Evolutionary conservation across 805 yeast genomes (phyloP), one percentile per base, ranked within the genome.

Genomic region (Saturnispora gosingensis): DNA sequence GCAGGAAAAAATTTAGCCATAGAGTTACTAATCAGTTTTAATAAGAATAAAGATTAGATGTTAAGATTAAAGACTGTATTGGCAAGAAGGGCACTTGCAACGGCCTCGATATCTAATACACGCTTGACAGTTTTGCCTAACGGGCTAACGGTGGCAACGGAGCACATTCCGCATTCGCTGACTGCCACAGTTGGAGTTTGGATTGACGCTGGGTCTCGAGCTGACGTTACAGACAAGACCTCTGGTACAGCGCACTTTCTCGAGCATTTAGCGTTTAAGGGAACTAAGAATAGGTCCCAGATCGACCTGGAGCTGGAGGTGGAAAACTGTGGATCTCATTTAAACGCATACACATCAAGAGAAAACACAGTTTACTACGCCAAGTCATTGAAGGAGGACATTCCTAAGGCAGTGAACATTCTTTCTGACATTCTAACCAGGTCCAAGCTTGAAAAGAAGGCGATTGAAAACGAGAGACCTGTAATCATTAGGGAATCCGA

Each of bases 151-250:
- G 96, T 91, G 39, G 99, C 98, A 50, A 78, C 95, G 45, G 98
- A 93, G 66, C 63, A 75, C 43, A 80, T 86, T 65, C 98, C 98
- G 10, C 83, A 85, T 56, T 83, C 95, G 7, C 77, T 84, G 59
- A 89, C 97, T 43, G 98, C 99, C 55, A 93, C 99, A 2, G 97
- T 93, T 13, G 99, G 98, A 2, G 91, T 93, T 51, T 95, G 97
- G 91, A 89, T 93, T 55, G 97, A 93, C 69, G 97, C 99, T 40
- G 99, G 99, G 2, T 90, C 97, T 3, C 77, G 99, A 56, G 98
- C 98, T 3, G 99, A 93, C 69, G 84, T 81, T 61, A 74, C 74
- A 45, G 81, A 86, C 61, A 76, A 76, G 63, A 89, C 89, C 60
- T 75, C 81, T 49, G 99, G 99, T 46, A 90, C 98, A 7, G 99